Evolutionary conservation across 495 filamentous ascomycete genomes (phyloP), one percentile per base, ranked within the genome.

Genomic region (Platismatia glauca): DNA sequence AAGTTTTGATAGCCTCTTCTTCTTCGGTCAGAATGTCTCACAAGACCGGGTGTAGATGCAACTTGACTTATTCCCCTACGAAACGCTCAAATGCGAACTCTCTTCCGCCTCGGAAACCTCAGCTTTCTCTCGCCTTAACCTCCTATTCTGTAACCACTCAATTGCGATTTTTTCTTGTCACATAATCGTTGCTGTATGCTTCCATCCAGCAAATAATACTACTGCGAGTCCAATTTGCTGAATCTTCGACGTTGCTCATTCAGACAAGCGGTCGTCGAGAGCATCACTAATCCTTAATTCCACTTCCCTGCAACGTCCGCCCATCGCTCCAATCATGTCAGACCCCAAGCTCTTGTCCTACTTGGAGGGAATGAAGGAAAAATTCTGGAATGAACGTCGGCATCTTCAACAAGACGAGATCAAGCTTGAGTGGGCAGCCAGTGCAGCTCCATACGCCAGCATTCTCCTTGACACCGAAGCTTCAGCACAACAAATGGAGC

Each of bases 101-200:
- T 35, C 33, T 37, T 50, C 58, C 58, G 43, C 44, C 48, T 60
- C 18, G 48, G 48, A 37, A 60, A 35, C 43, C 31, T 60, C 58
- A 48, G 11, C 39, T 24, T 60, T 60, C 43, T 35, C 44, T 37
- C 48, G 22, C 29, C 37, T 33, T 53, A 29, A 33, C 34, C 33
- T 60, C 44, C n/a, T 8, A 24, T 27, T 37, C 58, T 27, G 18
- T 37, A 35, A 48, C 39, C 58, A 39, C 7, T 34, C 44, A 18
- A 34, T 16, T 34, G 27, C 33, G 37, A 52, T 44, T 60, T 44
- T 43, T 37, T 27, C n/a, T n/a, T 60, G 58, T 52, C 37, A 37
- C 50, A 20, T 15, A 7, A 33, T 29, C 16, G 16, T 53, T 20
- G 22, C 50, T 22, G 58, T 60, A 60, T 52, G 58, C n/a, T 37